Base-by-base conservation (phyloP, 495 filamentous ascomycete species). In the Trichoderma gamsii region DNA sequence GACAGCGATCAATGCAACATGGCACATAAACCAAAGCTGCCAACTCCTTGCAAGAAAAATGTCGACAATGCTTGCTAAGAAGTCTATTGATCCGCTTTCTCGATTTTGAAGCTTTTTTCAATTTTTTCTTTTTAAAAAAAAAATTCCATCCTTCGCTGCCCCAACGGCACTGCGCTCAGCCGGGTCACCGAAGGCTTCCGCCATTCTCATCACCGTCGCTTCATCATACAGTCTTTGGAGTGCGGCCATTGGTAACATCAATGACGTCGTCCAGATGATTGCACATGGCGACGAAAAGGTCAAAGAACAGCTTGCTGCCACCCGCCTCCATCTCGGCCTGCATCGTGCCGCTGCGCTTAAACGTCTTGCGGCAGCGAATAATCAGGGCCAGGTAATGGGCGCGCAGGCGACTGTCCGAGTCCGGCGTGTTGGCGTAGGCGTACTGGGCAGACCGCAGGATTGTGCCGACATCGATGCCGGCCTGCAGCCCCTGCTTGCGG, bases 271-370 rank as follows among this genome's bases (percentile, higher is more conserved):
- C 92, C 75, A 97, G 88, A 82, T 96, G 92, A 80, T 96, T 96
- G 85, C 92, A 95, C 90, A 97, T 90, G 70, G 93, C 92, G 73
- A 97, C 92, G 79, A 97, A 97, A 77, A 97, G 83, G 84, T 97
- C 93, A 81, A 97, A 97, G 85, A 96, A 97, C 76, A 97, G 84
- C 82, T 90, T 88, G 75, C 88, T 88, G 74, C 89, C 74, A 71
- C 76, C 77, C 70, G 87, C 87, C 80, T 96, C 90, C 93, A 97
- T 97, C 85, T 97, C 93, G 82, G 90, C 88, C 86, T 96, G 92
- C 92, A 97, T 94, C 73, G 92, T 96, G 77, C 92, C 93, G 81
- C 92, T 96, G 78, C 87, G 86, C 88, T 96, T 96, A 83, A 97
- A 97, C 72, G 90, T 93, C 84, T 91, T 90, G 77, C 93, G 90